Base-by-base conservation (phyloP, 148 eudicot genomes). In the Linanthus parryae region DNA sequence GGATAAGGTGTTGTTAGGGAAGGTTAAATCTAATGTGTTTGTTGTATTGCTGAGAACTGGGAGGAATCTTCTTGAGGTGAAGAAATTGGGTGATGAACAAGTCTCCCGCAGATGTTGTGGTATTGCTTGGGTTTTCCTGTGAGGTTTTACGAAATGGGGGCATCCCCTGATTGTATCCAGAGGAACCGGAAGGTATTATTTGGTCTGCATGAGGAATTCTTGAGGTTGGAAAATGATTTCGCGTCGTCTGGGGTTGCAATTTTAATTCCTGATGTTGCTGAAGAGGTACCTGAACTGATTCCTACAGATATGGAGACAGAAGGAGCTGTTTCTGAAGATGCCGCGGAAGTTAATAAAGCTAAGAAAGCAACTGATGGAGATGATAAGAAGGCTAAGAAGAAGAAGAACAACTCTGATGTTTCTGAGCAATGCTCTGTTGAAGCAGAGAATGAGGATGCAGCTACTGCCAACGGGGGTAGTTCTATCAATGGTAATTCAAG, bases 211-310 rank as follows among this genome's bases (percentile, higher is more conserved):
- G 81, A 77, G 72, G 81, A 73, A 73, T 91, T 91, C 72, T 39
- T 67, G 68, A 83, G 76, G 73, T 68, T 86, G 74, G 97, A 86
- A 82, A 85, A 90, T 74, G 88, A 78, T 48, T 72, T 71, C 63
- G 75, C 23, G 2, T 41, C 57, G 5, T 62, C 85, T 18, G 86
- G 88, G 36, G 26, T 83, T 46, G 76, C 80, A n/a, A 38, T 74
- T 45, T 43, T 30, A 14, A 42, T 83, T 56, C 87, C 94, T 8
- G 70, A 65, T 53, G n/a, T n/a, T n/a, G n/a, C n/a, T n/a, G n/a
- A n/a, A n/a, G 82, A 73, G 53, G 78, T 79, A 25, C 92, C 95
- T 0, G 28, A 51, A 4, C 61, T 85, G 72, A 62, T 78, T 18
- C 79, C 84, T 14, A 61, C 74, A 45, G 58, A 45, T 26, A 29